These are phyloP conservation scores for Neofusicoccum sp. DNA, from an alignment of 2,329 filamentous ascomycete genomes.

Conservation along the genomic window DNA sequence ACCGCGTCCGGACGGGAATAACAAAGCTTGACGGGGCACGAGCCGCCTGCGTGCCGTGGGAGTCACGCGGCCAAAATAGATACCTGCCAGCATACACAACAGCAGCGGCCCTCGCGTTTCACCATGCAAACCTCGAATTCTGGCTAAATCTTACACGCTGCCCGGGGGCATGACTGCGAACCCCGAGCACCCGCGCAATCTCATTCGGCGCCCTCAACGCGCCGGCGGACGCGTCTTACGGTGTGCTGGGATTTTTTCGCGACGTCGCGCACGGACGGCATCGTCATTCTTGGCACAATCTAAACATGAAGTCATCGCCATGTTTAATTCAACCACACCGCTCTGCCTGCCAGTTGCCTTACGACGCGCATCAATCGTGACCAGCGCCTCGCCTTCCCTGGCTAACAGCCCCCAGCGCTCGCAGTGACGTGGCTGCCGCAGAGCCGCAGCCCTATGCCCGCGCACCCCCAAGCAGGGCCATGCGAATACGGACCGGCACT, in stretches of 20 bases:
- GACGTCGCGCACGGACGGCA: not conserved
- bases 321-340: slow-evolving; percentile 4
- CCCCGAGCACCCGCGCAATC: not conserved
- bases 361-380: not conserved
- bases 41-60: not conserved
- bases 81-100: not conserved
- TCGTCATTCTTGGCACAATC: not conserved
- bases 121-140: not conserved
- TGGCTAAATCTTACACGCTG: not conserved
- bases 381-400: not conserved
- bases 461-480: not conserved
- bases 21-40: not conserved
- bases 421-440: not conserved
- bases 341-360: not conserved
- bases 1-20: not conserved
- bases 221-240: not conserved
- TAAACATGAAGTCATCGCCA: not conserved
- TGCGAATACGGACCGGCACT: not conserved
- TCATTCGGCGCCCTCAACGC: not conserved
- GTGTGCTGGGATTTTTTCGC: not conserved
- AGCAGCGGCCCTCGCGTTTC: not conserved
- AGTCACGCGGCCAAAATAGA: not conserved
- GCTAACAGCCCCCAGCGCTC: not conserved
- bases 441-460: not conserved
- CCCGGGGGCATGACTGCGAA: not conserved